Evolutionary conservation across 2,329 filamentous ascomycete species (phyloP), one percentile per base, ranked within the genome.

Genomic region (Sclerotinia glacialis): DNA sequence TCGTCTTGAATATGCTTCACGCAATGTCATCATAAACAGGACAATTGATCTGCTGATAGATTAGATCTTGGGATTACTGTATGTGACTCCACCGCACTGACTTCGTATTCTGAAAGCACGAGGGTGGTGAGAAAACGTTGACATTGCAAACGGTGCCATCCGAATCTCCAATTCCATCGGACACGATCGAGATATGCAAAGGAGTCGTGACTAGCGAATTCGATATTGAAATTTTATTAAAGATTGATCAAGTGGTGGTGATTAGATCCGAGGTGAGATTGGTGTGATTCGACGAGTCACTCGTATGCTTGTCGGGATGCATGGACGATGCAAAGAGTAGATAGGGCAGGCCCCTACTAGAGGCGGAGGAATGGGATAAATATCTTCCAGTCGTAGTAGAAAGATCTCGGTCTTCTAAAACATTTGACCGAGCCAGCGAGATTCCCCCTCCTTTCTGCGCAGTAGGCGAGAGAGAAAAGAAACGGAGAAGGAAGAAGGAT

Each of bases 341-440:
- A n/a, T 40, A 23, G 34, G 34, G 53, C n/a, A 40, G 7, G 11
- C 9, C 31, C 28, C 28, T 53, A 16, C n/a, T 21, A 14, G 46
- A 26, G 59, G 46, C 21, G 59, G 46, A 34, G 58, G 59, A 37
- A 54, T 58, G 42, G 62, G 52, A 58, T 64, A 56, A 58, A 56
- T 58, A 64, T 64, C 62, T 58, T 64, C 62, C 62, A 49, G 40
- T 46, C 14, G 40, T 42, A 9, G 23, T 23, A 42, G 37, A 26
- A 21, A 40, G 31, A 8, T 47, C 28, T 66, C 69, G 69, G 69
- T 59, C 46, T 64, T 26, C 50, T 49, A 64, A 66, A 69, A 69
- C 63, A 69, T 53, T 69, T 69, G 42, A 42, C 67, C 67, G 67
- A 67, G 26, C 37, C 37, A 23, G 56, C 58, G 50, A 34, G 21